Evolutionary conservation across 2,329 filamentous ascomycete species (phyloP).

Genomic region (Clathrospora elynae): DNA sequence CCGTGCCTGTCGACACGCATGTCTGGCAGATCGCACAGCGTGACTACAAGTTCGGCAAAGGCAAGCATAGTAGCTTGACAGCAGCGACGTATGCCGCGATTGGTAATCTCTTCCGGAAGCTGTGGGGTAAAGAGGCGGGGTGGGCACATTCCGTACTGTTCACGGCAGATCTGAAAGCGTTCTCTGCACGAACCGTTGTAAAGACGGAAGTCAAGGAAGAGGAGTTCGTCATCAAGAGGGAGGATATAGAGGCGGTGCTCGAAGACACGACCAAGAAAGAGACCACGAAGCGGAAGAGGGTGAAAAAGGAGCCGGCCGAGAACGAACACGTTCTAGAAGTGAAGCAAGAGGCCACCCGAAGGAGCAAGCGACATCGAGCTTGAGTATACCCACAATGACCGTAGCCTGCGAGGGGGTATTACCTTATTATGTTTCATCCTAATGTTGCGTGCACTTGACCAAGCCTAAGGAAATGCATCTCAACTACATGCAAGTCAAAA

Average conservation of each 20-base stretch:
- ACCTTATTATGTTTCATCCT: too few relatives aligned
- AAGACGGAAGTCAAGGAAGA: slow-evolving; percentile 58
- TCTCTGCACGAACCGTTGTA: slow-evolving; percentile 68
- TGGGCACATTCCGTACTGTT: slow-evolving; percentile 99
- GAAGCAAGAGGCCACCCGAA: slow-evolving; percentile 43
- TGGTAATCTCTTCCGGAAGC: slow-evolving; percentile 81
- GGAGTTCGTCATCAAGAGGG: slow-evolving; percentile 42
- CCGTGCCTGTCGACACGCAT: slow-evolving; percentile 95
- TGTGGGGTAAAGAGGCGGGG: slow-evolving; percentile 93
- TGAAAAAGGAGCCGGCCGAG: slow-evolving; percentile 49
- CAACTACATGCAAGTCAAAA: too few relatives aligned
- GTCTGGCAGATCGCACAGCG: slow-evolving; percentile 97
- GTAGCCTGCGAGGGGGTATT: too few relatives aligned
- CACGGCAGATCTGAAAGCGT: slow-evolving; percentile 86
- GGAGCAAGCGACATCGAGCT: slow-evolving; percentile 34
- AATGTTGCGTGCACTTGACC: too few relatives aligned
- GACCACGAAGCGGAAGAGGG: slow-evolving; percentile 41
- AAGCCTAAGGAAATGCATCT: too few relatives aligned
- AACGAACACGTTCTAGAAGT: slow-evolving; percentile 49
- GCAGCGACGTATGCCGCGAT: slow-evolving; percentile 89
- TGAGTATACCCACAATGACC: too few relatives aligned
- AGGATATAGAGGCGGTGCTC: slow-evolving; percentile 27
- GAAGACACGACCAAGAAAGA: slow-evolving; percentile 39
- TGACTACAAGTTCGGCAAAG: slow-evolving; percentile 89
- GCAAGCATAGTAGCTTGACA: slow-evolving; percentile 82